phyloP scores from a whole-genome alignment of 148 eudicot genomes.

The Persicaria tinctoria region DNA sequence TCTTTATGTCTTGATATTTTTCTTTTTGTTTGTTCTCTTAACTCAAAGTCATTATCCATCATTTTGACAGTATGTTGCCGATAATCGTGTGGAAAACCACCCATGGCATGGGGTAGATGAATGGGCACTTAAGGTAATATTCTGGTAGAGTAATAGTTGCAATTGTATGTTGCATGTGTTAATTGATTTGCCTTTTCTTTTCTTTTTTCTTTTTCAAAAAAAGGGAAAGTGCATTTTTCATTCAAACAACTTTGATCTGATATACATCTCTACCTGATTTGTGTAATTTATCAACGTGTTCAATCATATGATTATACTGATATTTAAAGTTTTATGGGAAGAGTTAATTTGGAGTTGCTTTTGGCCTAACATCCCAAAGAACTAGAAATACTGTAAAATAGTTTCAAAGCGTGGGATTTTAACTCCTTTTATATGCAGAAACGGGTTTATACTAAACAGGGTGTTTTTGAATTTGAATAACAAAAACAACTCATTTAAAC shows the following conservation, averaged over 20 bases:
- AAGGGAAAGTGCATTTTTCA: not conserved
- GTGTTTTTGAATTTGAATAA: not conserved
- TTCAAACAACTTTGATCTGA: not conserved
- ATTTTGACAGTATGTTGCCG: slow-evolving; percentile 80
- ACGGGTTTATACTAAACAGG: not conserved
- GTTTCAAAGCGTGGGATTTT: not conserved
- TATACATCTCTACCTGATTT: not conserved
- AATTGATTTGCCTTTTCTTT: not conserved
- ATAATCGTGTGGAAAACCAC: slow-evolving; percentile 60
- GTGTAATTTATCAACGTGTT: not conserved
- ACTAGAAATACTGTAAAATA: not conserved
- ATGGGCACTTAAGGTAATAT: slow-evolving; percentile 70
- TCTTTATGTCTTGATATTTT: not conserved
- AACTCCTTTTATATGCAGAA: not conserved
- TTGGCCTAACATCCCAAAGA: not conserved
- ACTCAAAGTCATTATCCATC: not conserved
- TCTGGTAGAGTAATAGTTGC: not conserved
- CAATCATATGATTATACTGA: not conserved
- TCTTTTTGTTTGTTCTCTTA: slow-evolving; percentile 1
- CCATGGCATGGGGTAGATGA: slow-evolving; percentile 84
- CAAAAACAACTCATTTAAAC: not conserved
- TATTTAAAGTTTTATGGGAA: not conserved
- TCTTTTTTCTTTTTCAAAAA: too few relatives aligned
- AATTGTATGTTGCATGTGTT: not conserved
- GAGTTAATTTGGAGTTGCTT: not conserved